Evolutionary conservation across 2,329 filamentous ascomycete species (phyloP), one percentile per base, ranked within the genome.

Genomic region (Claviceps paspali): DNA sequence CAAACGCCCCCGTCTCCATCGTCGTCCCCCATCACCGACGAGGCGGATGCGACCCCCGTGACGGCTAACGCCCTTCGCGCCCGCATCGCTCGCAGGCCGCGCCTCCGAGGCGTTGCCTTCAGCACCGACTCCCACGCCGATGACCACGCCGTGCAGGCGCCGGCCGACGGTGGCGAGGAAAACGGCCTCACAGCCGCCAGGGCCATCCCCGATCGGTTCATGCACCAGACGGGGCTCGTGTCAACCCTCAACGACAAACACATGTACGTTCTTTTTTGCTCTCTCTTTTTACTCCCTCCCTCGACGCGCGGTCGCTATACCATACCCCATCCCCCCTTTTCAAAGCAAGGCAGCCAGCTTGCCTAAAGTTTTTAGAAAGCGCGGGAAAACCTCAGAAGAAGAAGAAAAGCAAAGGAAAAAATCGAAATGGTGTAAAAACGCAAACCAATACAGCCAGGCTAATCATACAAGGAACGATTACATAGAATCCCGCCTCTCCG

Each of bases 401-500:
- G 6, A 23, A 23, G 6, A 19, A 28, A n/a, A 3, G n/a, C n/a
- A 14, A 21, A 21, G 9, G 14, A 28, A 9, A 21, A 11, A 34
- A n/a, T n/a, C n/a, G n/a, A n/a, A n/a, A n/a, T n/a, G n/a, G n/a
- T n/a, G n/a, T n/a, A 17, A 17, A 35, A 3, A 11, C 6, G 12
- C 11, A 12, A n/a, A 10, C 21, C 8, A 24, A 11, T 22, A 26
- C 38, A 38, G 42, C 38, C 37, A 28, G 31, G 44, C 81, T 86
- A 74, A 86, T 74, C 62, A 65, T 70, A 67, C 64, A 75, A 86
- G 82, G 80, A 79, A 75, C 68, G 75, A 79, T 62, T 87, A 82
- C 62, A 77, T 87, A 85, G 82, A 86, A 66, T 78, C 80, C 48
- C 76, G 80, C 59, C 63, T 86, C 57, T 77, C 79, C 70, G 79